Base-by-base conservation (phyloP, 179 eudicot species). In the Spergularia azorica region DNA sequence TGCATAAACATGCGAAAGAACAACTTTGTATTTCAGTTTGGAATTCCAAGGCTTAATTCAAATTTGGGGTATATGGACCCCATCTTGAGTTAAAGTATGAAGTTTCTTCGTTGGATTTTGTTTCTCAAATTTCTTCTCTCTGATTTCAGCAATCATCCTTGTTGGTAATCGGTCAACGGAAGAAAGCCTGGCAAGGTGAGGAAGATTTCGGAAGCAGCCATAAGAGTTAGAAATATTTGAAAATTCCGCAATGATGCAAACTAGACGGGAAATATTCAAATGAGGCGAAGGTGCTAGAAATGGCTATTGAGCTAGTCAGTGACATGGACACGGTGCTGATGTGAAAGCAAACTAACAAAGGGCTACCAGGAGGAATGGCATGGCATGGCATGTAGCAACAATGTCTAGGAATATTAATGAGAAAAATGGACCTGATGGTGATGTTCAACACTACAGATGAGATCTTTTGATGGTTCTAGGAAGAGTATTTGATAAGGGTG, bases 61-160 rank as follows among this genome's bases (percentile, higher is more conserved):
- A 16, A 39, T 39, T 65, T 20, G 0, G 18, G 69, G 69, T 48
- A 48, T 48, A 48, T 58, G 51, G 2, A 32, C 64, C n/a, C 46
- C 18, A 17, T 43, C 3, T 39, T 52, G 10, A 17, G 8, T 43
- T 43, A 0, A 21, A 41, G 67, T 72, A 12, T 17, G 20, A 26
- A 14, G n/a, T 32, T 38, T 16, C 12, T 20, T 54, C 11, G 18
- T 14, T 41, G 6, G 21, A 4, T 76, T 3, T 20, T 43, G 18
- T 54, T 56, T 21, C n/a, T 52, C n/a, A 48, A n/a, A 18, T 72
- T 60, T 5, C 32, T 26, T 15, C 15, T 15, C n/a, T 46, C 63
- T 75, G 32, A 10, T 84, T 67, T 78, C 88, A 91, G 95, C 81
- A 84, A 81, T 87, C 90, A 64, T 86, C 95, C 4, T 69, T 91